Base-by-base conservation (phyloP, 139 green algal species). In the Closterium sp. region DNA sequence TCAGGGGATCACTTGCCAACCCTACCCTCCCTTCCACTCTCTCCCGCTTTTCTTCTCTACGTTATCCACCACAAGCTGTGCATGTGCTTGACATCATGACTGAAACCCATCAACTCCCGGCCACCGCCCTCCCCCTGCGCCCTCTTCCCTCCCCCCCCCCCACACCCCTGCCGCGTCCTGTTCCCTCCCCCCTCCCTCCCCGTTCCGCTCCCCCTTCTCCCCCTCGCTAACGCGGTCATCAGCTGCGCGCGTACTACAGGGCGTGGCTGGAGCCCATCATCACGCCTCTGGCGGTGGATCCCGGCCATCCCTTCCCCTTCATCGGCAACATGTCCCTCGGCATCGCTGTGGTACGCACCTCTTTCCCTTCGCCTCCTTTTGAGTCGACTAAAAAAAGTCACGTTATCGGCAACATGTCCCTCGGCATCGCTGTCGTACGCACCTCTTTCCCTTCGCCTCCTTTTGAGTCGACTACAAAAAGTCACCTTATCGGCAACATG, bases 261-360 rank as follows among this genome's bases (percentile, higher is more conserved):
- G 85, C 84, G 34, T 84, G 95, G 64, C 85, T 96, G 21, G 95
- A 96, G 89, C 91, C 92, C 4, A 38, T 96, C 76, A 92, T 96
- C 25, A 96, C 95, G 66, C 95, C 95, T 0, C 69, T 96, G 28
- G 94, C 94, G 12, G 88, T 95, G 3, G 95, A 96, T 81, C 95
- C 95, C 25, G 95, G 94, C 30, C 95, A 96, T 87, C 95, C 95
- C 33, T 96, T 96, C 93, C 95, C 95, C 7, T 95, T 94, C 90
- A 84, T 96, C 5, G 81, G 84, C 34, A 95, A 93, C 55, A 87
- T 95, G n/a, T 92, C 90, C 33, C 84, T 96, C 33, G 93, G 90
- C 76, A 91, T 96, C 16, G 95, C 95, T 31, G 94, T 96, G 84
- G 76, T 94, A 31, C 3, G 88, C 21, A 35, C 34, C 28, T 19